Evolutionary conservation across 768 basidiomycete genomes (phyloP), one percentile per base, ranked within the genome.

Genomic region (Tylopilus vinaceipallidus): DNA sequence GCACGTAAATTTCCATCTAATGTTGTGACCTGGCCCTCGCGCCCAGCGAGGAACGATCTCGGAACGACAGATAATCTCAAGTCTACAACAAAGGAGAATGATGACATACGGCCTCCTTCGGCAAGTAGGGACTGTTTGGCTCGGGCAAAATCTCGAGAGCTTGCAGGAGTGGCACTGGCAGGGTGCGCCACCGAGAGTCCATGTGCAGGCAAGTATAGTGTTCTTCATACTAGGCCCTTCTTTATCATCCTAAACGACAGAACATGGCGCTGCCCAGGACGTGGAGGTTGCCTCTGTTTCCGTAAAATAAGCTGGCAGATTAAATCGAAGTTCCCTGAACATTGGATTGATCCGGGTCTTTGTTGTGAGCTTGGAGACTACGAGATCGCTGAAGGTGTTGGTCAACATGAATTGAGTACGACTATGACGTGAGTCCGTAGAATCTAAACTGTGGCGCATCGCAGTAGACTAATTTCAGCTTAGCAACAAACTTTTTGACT

Each of bases 201-300:
- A 11, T 42, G 17, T 24, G 22, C 12, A 61, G 59, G 47, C 42
- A 22, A 58, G 59, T 47, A 47, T 13, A 47, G 1, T n/a, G 30
- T 3, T 39, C 42, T 42, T 32, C 0, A n/a, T 24, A 29, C 7
- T 46, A 14, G 2, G 16, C 13, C 4, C 34, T 26, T 27, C 24
- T 2, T 26, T 19, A 6, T 41, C 29, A 49, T 22, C n/a, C 11
- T 23, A 50, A 44, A 26, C 22, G 14, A 5, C 29, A 38, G 40
- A 35, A 22, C 3, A n/a, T n/a, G n/a, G 23, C n/a, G n/a, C 3
- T n/a, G 3, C 17, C 30, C 16, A 23, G 30, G 10, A 7, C 5
- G 42, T 26, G 20, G 26, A 17, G 10, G 29, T 34, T 20, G 13
- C 11, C 17, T 12, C 7, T 2, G n/a, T 24, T 33, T 26, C 19